Evolutionary conservation across 106 monocot genomes (phyloP).

Genomic region (Acorus calamus): DNA sequence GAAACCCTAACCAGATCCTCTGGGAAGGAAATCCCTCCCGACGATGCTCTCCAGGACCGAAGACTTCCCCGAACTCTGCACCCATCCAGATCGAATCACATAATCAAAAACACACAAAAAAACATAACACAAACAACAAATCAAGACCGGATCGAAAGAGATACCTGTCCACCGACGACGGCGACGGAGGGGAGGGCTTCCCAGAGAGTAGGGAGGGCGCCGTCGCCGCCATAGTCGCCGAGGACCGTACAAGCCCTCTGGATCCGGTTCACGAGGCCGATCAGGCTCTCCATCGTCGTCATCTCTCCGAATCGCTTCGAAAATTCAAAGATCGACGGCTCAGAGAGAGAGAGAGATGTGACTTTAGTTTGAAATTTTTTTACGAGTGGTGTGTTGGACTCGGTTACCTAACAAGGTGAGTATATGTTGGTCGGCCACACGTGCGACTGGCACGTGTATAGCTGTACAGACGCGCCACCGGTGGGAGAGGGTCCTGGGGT

Average conservation of each 20-base stretch:
- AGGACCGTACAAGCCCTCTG: slow-evolving; percentile 58
- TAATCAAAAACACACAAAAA: not conserved
- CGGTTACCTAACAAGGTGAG: too few species aligned
- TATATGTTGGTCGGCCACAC: too few species aligned
- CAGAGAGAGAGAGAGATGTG: too few species aligned
- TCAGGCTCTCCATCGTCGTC: slow-evolving; percentile 67
- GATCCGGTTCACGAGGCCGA: slow-evolving; percentile 51
- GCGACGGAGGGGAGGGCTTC: slow-evolving; percentile 58
- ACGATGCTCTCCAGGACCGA: too few species aligned
- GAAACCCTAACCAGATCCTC: too few species aligned
- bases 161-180: slow-evolving; percentile 59
- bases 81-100: not conserved
- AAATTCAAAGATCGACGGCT: too few species aligned
- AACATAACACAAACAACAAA: not conserved
- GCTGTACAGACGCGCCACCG: too few species aligned
- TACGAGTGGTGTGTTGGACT: too few species aligned
- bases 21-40: too few species aligned
- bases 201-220: slow-evolving; percentile 49
- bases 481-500: too few species aligned
- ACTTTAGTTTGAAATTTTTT: too few species aligned
- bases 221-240: slow-evolving; percentile 44
- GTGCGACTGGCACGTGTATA: too few species aligned
- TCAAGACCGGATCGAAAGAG: not conserved
- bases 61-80: slow-evolving; percentile 1
- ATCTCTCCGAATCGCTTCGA: slow-evolving; percentile 5